Evolutionary conservation across 768 basidiomycete species (phyloP).

Genomic region (Peribolospora kevripleyi): DNA sequence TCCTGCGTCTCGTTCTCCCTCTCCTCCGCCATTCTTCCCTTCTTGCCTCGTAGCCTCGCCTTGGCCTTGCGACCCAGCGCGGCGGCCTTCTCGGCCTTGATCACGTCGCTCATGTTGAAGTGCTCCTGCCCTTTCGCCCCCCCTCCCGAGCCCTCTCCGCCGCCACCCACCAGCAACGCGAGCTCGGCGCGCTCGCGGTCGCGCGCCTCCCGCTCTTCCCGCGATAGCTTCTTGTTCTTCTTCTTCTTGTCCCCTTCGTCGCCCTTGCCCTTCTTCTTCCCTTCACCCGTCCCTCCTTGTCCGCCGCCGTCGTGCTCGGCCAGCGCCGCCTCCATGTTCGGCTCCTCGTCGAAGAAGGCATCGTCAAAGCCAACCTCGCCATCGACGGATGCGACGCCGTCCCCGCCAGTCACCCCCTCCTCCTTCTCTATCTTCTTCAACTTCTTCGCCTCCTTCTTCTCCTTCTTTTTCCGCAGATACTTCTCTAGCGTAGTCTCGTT

Average conservation of each 20-base stretch:
- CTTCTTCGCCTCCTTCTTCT: constrained; percentile 63
- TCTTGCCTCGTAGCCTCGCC: constrained; percentile 21
- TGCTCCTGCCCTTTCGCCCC: constrained; percentile 35
- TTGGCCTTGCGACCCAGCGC: constrained; percentile 10
- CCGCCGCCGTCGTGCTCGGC: constrained; percentile 9
- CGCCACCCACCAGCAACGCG: constrained; percentile 35
- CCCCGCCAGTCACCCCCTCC: constrained; percentile 5
- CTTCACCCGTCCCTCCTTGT: constrained; percentile 13
- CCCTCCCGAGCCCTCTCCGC: constrained; percentile 20
- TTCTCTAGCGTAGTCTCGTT: constrained; percentile 73
- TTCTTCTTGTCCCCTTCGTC: constrained; percentile 10
- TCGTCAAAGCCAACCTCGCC: constrained; percentile 13
- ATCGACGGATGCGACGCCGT: constrained; percentile 25
- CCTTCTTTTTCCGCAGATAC: constrained; percentile 71
- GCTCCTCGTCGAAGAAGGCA: constrained; percentile 9
- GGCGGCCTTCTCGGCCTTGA: constrained; percentile 57
- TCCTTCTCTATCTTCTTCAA: constrained; percentile 30
- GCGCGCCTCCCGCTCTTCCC: constrained; percentile 16
- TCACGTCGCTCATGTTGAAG: constrained; percentile 70
- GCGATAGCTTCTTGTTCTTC: constrained; percentile 7
- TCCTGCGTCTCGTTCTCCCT: constrained; percentile 42
- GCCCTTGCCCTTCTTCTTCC: constrained; percentile 11
- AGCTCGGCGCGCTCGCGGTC: constrained; percentile 40
- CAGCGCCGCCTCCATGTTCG: constrained; percentile 9
- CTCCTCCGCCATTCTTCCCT: constrained; percentile 22